Base-by-base conservation (phyloP, 169 alveolate species). In the Perkinsus chesapeaki region DNA sequence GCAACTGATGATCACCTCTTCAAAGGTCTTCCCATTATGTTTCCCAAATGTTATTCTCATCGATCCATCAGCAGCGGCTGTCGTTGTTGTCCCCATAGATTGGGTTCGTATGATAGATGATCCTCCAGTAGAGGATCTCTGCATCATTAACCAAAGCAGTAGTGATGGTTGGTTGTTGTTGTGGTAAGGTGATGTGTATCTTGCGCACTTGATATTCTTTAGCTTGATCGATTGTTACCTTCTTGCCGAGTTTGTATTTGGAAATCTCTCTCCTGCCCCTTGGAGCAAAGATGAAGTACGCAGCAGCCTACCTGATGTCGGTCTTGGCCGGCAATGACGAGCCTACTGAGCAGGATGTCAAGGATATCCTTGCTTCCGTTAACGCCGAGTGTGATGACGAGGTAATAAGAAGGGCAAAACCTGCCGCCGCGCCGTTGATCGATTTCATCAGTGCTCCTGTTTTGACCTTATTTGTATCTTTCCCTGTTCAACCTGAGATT, bases 251-350 rank as follows among this genome's bases (percentile, higher is more conserved):
- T 60, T 38, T 34, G 91, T 39, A 39, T 39, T 31, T 16, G 39
- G 48, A 91, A 93, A n/a, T 60, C 27, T 60, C 73, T 39, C 91
- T 37, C 72, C 37, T 60, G 47, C 73, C 73, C 91, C 92, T 93
- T 93, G 93, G 94, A 92, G 82, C 82, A 12, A 60, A 60, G 82
- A 95, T 96, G 97, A 96, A 96, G 92, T 96, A 96, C 96, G 97
- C 95, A 36, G 97, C 96, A 39, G 97, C 97, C 36, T 96, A 95
- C 94, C 95, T 96, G 39, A 95, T 96, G 95, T 94, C 94, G 73
- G 96, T 95, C 47, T 93, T 95, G 92, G 92, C 95, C 72, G 97
- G 97, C 91, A 95, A 94, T 43, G 95, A 94, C 39, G 93, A 93
- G 34, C 97, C 97, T 92, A 92, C 96, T 36, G 94, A 91, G 43